A percentile compares a stretch with the other conserved stretches of the same genome.
Conservation (phyloP, 768 basidiomycete genomes). For the Leccinum subgranulosum region DNA sequence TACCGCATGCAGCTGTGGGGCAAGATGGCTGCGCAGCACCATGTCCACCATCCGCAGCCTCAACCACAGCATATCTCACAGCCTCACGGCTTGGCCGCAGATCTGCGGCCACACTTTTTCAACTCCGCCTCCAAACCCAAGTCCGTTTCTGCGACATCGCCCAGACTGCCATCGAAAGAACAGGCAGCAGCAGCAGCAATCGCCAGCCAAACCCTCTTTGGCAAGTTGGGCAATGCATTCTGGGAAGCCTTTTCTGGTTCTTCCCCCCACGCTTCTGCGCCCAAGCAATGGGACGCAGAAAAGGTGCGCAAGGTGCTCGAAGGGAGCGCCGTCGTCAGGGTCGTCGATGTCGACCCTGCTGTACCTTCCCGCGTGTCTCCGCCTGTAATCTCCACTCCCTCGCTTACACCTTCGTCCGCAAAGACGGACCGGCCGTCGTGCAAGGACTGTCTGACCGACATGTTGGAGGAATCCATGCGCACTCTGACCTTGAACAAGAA, state of each 20-base stretch:
- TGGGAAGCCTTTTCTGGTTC: constrained; percentile 85
- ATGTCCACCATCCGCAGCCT: constrained; percentile 39
- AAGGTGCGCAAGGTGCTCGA: constrained; percentile 81
- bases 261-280: constrained; percentile 15
- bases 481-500: constrained; percentile 62
- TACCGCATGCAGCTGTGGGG: constrained; percentile 93
- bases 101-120: constrained; percentile 39
- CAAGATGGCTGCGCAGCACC: constrained; percentile 78
- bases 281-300: constrained; percentile 60
- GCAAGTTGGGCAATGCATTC: constrained; percentile 72
- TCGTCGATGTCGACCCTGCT: constrained; percentile 68
- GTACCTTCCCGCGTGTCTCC: not conserved
- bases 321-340: constrained; percentile 73
- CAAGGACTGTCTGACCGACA: constrained; percentile 32
- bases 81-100: constrained; percentile 38
- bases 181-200: constrained; percentile 51
- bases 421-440: constrained; percentile 20
- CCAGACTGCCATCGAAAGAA: constrained; percentile 29
- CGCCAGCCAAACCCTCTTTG: constrained; percentile 72
- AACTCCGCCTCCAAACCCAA: constrained; percentile 9
- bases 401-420: constrained; percentile 3
- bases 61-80: constrained; percentile 17
- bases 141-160: constrained; percentile 40
- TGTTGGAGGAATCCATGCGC: constrained; percentile 69
- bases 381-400: not conserved